Evolutionary conservation across 2,329 filamentous ascomycete genomes (phyloP), one percentile per base, ranked within the genome.

Genomic region (Trichoderma citrinoviride): DNA sequence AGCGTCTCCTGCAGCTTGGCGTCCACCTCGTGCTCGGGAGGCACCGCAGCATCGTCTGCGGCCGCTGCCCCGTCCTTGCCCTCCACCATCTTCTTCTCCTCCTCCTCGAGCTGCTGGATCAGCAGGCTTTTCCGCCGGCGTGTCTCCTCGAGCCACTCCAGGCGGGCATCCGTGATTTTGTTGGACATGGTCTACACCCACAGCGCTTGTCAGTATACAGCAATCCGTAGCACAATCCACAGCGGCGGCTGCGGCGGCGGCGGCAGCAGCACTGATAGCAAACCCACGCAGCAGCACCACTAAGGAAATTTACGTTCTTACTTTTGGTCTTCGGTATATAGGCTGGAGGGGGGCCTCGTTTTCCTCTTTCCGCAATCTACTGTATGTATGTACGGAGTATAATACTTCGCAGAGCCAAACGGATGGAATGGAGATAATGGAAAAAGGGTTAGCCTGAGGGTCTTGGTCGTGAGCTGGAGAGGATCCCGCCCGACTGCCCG

Each of bases 81-180:
- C 40, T 15, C 23, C 37, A 12, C 29, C 58, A 62, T 44, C 21
- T 62, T 62, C 49, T 62, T 21, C 58, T 62, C 58, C 58, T 62
- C 58, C 21, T 62, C 58, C 25, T 62, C 58, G 37, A 62, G 58
- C 58, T 62, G 21, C 25, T 62, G 27, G 58, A 62, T 19, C 25
- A 62, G 58, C 58, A 54, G 23, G 40, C 58, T 62, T 44, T 62
- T 62, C 17, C 58, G 58, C 27, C 58, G 58, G n/a, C 50, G 53
- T 37, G 58, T 54, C n/a, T 29, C 58, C 41, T 62, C 58, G 27
- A 62, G 58, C 58, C 58, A 62, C 37, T 62, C 58, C 49, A 62
- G 58, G 58, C 58, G 58, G 23, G 58, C 58, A 23, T 62, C 58
- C 40, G 58, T 62, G 19, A 62, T 62, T 25, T 62, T 62, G 58